Percentiles rank a stretch among this genome's conserved stretches.
Evolutionary conservation across 2,329 filamentous ascomycete genomes (phyloP).

Genomic region (Alternaria alternata): DNA sequence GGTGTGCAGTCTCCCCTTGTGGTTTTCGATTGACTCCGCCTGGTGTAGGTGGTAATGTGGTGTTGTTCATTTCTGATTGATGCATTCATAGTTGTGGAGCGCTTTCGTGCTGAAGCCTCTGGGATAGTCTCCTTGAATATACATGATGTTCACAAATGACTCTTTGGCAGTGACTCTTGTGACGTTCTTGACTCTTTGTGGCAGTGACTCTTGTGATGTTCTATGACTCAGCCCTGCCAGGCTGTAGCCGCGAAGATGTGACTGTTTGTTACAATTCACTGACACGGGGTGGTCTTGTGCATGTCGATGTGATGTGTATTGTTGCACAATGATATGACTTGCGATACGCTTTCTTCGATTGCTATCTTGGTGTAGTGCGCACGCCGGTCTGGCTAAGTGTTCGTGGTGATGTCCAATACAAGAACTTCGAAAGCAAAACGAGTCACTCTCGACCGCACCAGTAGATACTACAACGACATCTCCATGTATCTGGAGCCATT

Average conservation of each 20-base stretch:
- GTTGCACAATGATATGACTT: not conserved
- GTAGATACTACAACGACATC: not conserved
- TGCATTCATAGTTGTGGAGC: conserved; percentile 5
- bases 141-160: conserved; percentile 23
- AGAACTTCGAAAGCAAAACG: not conserved
- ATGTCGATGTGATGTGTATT: not conserved
- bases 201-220: conserved; percentile 2
- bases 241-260: not conserved
- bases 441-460: not conserved
- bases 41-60: conserved; percentile 33
- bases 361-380: not conserved
- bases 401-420: not conserved
- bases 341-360: not conserved
- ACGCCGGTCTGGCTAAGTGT: not conserved
- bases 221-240: conserved; percentile 3
- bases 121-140: conserved; percentile 30
- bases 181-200: not conserved
- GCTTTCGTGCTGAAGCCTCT: conserved; percentile 20
- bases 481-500: not conserved
- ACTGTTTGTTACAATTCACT: not conserved
- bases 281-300: not conserved
- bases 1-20: conserved; percentile 47
- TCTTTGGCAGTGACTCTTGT: conserved; percentile 8
- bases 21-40: conserved; percentile 50
- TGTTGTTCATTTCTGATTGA: conserved; percentile 6